Base-by-base conservation (phyloP, 2,329 filamentous ascomycete genomes). In the Epichloe glyceriae region DNA sequence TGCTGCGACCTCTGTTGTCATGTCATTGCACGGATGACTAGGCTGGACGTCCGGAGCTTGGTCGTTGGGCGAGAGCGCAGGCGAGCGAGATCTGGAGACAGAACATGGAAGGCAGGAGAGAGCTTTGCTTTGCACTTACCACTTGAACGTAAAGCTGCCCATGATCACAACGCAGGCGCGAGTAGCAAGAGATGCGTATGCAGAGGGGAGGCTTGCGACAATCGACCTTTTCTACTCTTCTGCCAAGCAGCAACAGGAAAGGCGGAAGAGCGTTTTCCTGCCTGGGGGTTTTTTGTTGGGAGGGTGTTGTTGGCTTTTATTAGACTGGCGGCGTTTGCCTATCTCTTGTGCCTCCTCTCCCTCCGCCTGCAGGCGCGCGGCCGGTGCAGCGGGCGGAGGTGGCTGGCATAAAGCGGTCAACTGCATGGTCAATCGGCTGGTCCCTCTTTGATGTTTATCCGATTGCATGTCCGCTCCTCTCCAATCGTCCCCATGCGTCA, bases 141-240 rank as follows among this genome's bases (percentile, higher is more conserved):
- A 86, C 67, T 76, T 82, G 72, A 86, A 86, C 47, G 80, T 80
- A 64, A 80, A 85, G 70, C 72, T 83, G 61, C 79, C 81, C 80
- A 85, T 83, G 57, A 62, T 70, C 61, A 57, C 52, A 53, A 58
- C 52, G 58, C 58, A 53, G 49, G 20, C 40, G 19, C 40, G 15
- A 38, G 19, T 11, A 19, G 26, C 37, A 30, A 37, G 30, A 50
- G 12, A 20, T 26, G 30, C 45, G 22, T 39, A n/a, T 39, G 26
- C 39, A 20, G 34, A 39, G 20, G 15, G 20, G 20, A 40, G 19
- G 17, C 41, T 41, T 26, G 39, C 46, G 26, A 49, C 35, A 15
- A 33, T 44, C 2, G 30, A 8, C 17, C 20, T 20, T 22, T 20
- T n/a, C 10, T 30, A 30, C 30, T 30, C 30, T 4, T 34, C 47